Percentiles rank a stretch among this genome's conserved stretches.
phyloP scores from a whole-genome alignment of 1,284 basidiomycete species.

The Ceratobasidium sp. region DNA sequence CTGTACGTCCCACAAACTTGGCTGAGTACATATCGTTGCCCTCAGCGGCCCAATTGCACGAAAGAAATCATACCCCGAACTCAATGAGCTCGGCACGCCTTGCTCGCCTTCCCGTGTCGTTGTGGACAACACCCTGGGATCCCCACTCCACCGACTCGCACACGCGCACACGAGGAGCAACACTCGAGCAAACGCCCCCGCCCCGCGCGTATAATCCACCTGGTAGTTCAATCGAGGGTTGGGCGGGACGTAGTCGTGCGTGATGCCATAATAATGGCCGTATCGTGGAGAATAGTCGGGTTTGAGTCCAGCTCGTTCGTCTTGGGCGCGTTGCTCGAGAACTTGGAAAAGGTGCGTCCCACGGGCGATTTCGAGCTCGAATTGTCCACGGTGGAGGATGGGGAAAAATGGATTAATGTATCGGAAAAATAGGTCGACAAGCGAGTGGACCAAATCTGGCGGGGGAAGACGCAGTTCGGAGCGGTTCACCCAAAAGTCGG shows the following conservation, averaged over 20 bases:
- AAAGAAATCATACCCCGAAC: conserved; percentile 52
- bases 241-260: too few species aligned
- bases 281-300: too few species aligned
- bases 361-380: conserved; percentile 46
- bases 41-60: conserved; percentile 48
- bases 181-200: conserved; percentile 54
- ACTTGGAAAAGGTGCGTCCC: conserved; percentile 16
- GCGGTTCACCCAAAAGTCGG: neutral
- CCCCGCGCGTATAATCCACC: neutral
- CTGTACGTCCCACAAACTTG: conserved; percentile 53
- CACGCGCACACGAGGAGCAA: conserved; percentile 60
- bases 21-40: conserved; percentile 49
- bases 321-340: neutral
- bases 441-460: conserved; percentile 54
- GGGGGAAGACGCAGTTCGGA: conserved; percentile 55
- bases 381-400: conserved; percentile 59
- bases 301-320: neutral
- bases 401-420: conserved; percentile 55
- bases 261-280: too few species aligned
- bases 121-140: conserved; percentile 56
- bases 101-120: conserved; percentile 47
- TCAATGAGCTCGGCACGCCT: conserved; percentile 45
- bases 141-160: conserved; percentile 57
- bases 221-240: too few species aligned
- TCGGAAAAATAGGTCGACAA: conserved; percentile 60